Conservation (phyloP, 2,329 filamentous ascomycete species). For the Biscogniauxia sp. region DNA sequence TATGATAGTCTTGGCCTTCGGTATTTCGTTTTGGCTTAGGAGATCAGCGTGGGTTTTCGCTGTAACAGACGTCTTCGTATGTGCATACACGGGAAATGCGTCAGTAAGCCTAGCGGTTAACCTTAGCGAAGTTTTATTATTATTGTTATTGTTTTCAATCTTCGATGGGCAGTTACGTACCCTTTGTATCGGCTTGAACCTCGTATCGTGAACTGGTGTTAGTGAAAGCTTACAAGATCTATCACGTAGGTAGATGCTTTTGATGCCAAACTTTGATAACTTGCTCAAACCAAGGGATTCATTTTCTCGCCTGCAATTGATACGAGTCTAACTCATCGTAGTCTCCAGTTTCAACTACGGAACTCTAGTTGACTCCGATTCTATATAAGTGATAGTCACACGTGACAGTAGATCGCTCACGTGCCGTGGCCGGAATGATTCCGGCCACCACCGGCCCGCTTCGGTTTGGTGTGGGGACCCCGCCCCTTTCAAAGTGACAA, state of each 20-base stretch:
- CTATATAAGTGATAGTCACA: not conserved
- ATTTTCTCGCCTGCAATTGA: too few relatives aligned
- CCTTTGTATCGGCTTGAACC: not conserved
- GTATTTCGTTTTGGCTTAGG: not conserved
- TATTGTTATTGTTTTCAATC: not conserved
- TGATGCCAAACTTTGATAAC: too few relatives aligned
- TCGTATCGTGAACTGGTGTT: not conserved
- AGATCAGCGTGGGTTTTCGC: not conserved
- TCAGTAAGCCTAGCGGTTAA: not conserved
- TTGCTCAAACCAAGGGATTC: too few relatives aligned
- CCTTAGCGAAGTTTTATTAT: not conserved
- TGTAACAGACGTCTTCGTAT: not conserved
- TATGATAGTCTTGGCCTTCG: not conserved
- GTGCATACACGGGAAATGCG: not conserved
- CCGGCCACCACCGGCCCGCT: slow-evolving; percentile 21
- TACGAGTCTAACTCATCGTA: too few relatives aligned
- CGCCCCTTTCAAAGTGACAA: not conserved
- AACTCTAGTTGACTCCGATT: not conserved
- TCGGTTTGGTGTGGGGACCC: slow-evolving; percentile 11
- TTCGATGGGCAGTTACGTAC: not conserved
- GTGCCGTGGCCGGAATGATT: slow-evolving; percentile 25
- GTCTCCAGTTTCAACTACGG: too few relatives aligned
- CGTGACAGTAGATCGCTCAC: slow-evolving; percentile 7
- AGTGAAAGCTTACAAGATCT: not conserved
- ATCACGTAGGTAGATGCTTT: too few relatives aligned